Conservation (phyloP, 352 stramenopile genomes). For the Phytophthora ohioensis region DNA sequence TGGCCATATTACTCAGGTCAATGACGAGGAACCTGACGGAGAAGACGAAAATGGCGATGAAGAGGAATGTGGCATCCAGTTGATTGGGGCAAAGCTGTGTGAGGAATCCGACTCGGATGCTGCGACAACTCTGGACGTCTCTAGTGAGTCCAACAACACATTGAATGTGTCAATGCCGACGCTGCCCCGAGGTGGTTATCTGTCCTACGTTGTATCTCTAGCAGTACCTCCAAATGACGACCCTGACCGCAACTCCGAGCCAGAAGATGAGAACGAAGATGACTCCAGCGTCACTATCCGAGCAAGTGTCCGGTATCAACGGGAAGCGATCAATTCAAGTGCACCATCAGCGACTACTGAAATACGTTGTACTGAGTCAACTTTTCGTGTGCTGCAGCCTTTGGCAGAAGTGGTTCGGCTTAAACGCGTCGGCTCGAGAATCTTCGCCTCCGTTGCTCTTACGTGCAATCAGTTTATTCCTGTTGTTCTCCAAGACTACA, state of each 20-base stretch:
- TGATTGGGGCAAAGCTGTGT: slow-evolving; percentile 23
- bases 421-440: slow-evolving; percentile 40
- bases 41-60: slow-evolving; percentile 12
- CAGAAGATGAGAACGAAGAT: slow-evolving; percentile 10
- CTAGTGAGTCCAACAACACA: slow-evolving; percentile 12
- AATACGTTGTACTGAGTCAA: slow-evolving; percentile 37
- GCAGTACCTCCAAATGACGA: slow-evolving; percentile 15
- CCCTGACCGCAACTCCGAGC: slow-evolving; percentile 12
- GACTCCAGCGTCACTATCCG: slow-evolving; percentile 17
- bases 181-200: slow-evolving; percentile 22
- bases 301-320: slow-evolving; percentile 43
- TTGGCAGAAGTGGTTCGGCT: slow-evolving; percentile 48
- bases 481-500: slow-evolving; percentile 48
- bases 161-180: slow-evolving; percentile 35
- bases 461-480: slow-evolving; percentile 46
- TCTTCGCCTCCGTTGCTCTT: slow-evolving; percentile 47
- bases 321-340: slow-evolving; percentile 15
- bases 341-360: slow-evolving; percentile 20
- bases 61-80: slow-evolving; percentile 25
- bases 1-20: background rate
- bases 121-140: background rate
- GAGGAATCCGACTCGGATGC: background rate
- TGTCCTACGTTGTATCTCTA: slow-evolving; percentile 42
- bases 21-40: slow-evolving; percentile 14
- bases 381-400: slow-evolving; percentile 46